phyloP scores from a whole-genome alignment of 148 eudicot genomes.

The Persicaria maculosa region DNA sequence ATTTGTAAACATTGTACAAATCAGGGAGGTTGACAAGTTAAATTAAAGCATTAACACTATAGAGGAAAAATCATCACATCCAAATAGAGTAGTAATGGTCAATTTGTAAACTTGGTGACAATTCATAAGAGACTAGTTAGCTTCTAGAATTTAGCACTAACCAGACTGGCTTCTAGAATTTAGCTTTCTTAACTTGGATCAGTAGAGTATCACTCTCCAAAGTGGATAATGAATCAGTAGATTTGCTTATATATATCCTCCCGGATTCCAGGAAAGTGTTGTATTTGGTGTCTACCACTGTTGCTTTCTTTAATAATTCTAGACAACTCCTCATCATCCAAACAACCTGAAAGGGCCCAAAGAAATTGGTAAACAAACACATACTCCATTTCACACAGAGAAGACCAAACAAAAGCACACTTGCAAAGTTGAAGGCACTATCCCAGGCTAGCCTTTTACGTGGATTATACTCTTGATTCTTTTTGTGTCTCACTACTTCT shows the following conservation, averaged over 20 bases:
- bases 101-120: no score
- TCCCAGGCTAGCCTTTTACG: conserved; percentile 99
- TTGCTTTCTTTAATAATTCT: conserved; percentile 60
- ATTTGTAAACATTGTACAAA: no score
- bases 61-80: no score
- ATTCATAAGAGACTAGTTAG: no score
- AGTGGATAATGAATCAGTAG: conserved; percentile 74
- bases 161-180: background rate
- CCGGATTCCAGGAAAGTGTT: conserved; percentile 57
- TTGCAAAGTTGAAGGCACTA: conserved; percentile 80
- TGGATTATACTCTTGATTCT: conserved; percentile 51
- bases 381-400: background rate
- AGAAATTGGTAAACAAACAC: conserved; percentile 1
- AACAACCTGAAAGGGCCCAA: conserved; percentile 48
- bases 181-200: conserved; percentile 22
- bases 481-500: conserved; percentile 31
- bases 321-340: conserved; percentile 86
- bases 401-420: conserved; percentile 23
- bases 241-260: conserved; percentile 73
- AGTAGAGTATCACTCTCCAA: conserved; percentile 76
- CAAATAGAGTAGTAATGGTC: no score
- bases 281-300: conserved; percentile 24
- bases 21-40: no score
- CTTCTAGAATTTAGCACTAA: no score
- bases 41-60: no score